Conservation (phyloP, 192 early-diverging fungal species). For the Jimgerdemannia lactiflua region DNA sequence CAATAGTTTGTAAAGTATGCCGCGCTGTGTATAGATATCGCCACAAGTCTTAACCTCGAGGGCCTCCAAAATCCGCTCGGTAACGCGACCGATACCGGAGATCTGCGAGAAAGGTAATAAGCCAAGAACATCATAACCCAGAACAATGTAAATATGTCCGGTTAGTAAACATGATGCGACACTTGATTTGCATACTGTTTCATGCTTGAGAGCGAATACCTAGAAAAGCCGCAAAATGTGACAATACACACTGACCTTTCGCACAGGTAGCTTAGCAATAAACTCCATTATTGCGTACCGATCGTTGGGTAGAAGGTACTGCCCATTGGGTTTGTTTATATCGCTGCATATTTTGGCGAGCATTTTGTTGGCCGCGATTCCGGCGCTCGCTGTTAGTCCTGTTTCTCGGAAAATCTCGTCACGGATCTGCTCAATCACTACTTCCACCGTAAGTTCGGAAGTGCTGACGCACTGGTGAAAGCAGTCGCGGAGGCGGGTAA, state of each 20-base stretch:
- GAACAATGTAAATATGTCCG: background rate
- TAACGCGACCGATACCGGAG: slow-evolving; percentile 50
- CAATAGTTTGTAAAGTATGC: slow-evolving; percentile 43
- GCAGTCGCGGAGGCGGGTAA: slow-evolving; percentile 24
- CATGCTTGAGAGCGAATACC: no score
- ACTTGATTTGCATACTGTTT: no score
- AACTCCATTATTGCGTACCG: slow-evolving; percentile 41
- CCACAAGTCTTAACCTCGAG: slow-evolving; percentile 51
- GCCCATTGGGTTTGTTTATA: slow-evolving; percentile 73
- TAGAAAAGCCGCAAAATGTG: no score
- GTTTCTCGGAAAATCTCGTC: slow-evolving; percentile 43
- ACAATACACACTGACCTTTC: slow-evolving; percentile 37
- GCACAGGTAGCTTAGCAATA: slow-evolving; percentile 38
- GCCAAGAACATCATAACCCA: background rate
- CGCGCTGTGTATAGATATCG: slow-evolving; percentile 37
- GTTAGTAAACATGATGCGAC: no score
- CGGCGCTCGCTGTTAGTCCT: slow-evolving; percentile 43
- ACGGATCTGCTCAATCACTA: slow-evolving; percentile 50
- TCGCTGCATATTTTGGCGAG: slow-evolving; percentile 55
- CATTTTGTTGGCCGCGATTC: slow-evolving; percentile 50
- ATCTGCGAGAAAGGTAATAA: background rate
- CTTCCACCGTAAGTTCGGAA: slow-evolving; percentile 23
- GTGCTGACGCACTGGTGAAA: slow-evolving; percentile 26
- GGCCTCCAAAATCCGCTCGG: slow-evolving; percentile 50
- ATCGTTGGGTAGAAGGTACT: slow-evolving; percentile 44